A percentile compares a stretch with the other conserved stretches of the same genome.
phyloP scores from a whole-genome alignment of 1,284 basidiomycete genomes.

The Ceratobasidium sp. region DNA sequence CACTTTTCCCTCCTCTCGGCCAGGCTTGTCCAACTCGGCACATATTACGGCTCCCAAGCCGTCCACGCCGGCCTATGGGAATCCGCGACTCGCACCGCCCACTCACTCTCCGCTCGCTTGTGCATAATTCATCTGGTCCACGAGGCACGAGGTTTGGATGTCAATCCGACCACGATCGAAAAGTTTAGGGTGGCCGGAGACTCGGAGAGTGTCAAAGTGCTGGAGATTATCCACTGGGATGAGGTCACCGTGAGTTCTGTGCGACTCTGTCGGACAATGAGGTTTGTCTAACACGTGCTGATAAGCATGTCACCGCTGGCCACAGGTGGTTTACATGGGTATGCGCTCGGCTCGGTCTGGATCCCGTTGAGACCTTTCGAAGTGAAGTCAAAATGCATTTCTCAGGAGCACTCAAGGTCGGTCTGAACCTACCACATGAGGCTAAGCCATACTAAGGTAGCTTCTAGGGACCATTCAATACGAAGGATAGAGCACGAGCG shows the following conservation, averaged over 20 bases:
- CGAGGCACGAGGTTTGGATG: conserved; percentile 86
- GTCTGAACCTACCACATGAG: not conserved
- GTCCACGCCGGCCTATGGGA: conserved; percentile 85
- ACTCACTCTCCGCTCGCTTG: conserved; percentile 76
- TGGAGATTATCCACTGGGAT: conserved; percentile 82
- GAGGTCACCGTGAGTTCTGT: conserved; percentile 69
- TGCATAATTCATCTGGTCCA: conserved; percentile 91
- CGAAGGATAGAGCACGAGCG: conserved; percentile 74
- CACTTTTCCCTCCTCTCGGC: conserved; percentile 70
- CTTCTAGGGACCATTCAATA: conserved; percentile 78
- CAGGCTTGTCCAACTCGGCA: conserved; percentile 67
- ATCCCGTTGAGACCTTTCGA: conserved; percentile 77
- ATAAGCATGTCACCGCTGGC: conserved; percentile 75
- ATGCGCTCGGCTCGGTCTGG: conserved; percentile 67
- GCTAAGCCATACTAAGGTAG: not conserved
- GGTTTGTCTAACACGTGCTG: not conserved
- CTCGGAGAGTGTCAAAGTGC: conserved; percentile 68
- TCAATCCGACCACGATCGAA: conserved; percentile 84
- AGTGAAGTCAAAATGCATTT: conserved; percentile 78
- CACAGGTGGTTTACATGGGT: conserved; percentile 87
- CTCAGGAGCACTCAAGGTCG: conserved; percentile 72
- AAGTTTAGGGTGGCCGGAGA: conserved; percentile 77
- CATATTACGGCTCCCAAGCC: conserved; percentile 77
- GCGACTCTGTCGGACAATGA: not conserved
- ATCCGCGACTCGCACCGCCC: conserved; percentile 74